phyloP scores from a whole-genome alignment of 805 yeast genomes.

The Monosporozyma yasuniensis region DNA sequence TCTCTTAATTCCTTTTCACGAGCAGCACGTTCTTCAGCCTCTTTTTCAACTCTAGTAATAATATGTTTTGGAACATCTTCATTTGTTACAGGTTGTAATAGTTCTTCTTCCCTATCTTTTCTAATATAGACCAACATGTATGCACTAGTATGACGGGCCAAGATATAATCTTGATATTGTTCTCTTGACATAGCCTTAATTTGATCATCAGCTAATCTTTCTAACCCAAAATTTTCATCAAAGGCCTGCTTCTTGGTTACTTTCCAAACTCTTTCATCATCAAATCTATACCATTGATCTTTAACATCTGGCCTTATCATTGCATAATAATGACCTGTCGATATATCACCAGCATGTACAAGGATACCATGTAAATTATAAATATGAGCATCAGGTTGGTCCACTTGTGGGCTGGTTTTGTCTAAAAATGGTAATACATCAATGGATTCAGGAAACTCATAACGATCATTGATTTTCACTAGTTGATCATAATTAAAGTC shows the following conservation, averaged over 20 bases:
- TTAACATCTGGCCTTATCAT: constrained; percentile 71
- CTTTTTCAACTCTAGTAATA: constrained; percentile 53
- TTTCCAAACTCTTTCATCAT: constrained; percentile 88
- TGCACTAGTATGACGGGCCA: constrained; percentile 85
- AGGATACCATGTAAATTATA: constrained; percentile 87
- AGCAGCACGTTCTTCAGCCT: constrained; percentile 46
- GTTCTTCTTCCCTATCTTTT: constrained; percentile 44
- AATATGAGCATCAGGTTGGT: constrained; percentile 25
- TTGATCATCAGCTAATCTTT: constrained; percentile 41
- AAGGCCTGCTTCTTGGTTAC: constrained; percentile 80
- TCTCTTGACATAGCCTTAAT: constrained; percentile 44
- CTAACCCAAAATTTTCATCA: constrained; percentile 87
- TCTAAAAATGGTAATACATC: constrained; percentile 76
- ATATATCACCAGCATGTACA: constrained; percentile 92
- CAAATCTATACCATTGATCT: constrained; percentile 82
- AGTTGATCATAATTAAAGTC: constrained; percentile 83
- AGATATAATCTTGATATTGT: constrained; percentile 53
- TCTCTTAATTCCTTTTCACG: constrained; percentile 60
- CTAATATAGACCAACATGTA: constrained; percentile 93
- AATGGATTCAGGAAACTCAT: constrained; percentile 77
- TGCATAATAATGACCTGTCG: constrained; percentile 95
- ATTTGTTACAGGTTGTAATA: constrained; percentile 50
- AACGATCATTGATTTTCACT: constrained; percentile 85
- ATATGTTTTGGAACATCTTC: constrained; percentile 61
- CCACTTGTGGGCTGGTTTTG: constrained; percentile 32